Evolutionary conservation across 495 filamentous ascomycete genomes (phyloP), one percentile per base, ranked within the genome.

Genomic region (Podospora australis): DNA sequence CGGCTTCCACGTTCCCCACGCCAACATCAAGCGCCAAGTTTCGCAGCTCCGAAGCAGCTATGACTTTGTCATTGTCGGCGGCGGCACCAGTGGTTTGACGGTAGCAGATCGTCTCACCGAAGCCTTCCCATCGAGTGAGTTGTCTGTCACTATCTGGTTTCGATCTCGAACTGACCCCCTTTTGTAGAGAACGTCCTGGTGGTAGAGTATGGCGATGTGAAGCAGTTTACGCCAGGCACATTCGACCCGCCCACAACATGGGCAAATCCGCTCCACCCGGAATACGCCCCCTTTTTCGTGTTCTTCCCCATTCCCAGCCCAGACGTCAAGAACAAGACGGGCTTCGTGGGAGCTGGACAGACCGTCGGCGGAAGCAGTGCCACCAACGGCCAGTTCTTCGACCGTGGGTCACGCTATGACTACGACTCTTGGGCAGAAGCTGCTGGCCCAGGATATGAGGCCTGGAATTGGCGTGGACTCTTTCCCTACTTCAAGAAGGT

Each of bases 361-460:
- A 21, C 66, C 1, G 62, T 72, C 2, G 71, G 71, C 2, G 71
- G 71, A 1, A 69, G 67, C 50, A 71, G 69, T 4, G 60, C 65
- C n/a, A 58, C 70, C 19, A 75, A 75, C 30, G 68, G 64, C 14
- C 65, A 66, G 65, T 62, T 69, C 29, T 66, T 69, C 17, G 54
- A 69, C 45, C 67, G 67, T 14, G 63, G 62, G 0, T 58, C 62
- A 5, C 41, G 45, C 0, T 60, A 48, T 26, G 74, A 78, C 45
- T 73, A 71, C 35, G 72, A 82, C 48, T 52, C 67, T 0, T 82
- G 80, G 79, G 65, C 68, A 39, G 52, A 58, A 10, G 55, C 74
- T 1, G 77, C 75, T 7, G 75, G 76, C 48, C 59, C 36, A n/a
- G n/a, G n/a, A n/a, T n/a, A n/a, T 4, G 49, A 52, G 30, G 48